phyloP scores from a whole-genome alignment of 352 stramenopile genomes.

The Aphanomyces astaci region DNA sequence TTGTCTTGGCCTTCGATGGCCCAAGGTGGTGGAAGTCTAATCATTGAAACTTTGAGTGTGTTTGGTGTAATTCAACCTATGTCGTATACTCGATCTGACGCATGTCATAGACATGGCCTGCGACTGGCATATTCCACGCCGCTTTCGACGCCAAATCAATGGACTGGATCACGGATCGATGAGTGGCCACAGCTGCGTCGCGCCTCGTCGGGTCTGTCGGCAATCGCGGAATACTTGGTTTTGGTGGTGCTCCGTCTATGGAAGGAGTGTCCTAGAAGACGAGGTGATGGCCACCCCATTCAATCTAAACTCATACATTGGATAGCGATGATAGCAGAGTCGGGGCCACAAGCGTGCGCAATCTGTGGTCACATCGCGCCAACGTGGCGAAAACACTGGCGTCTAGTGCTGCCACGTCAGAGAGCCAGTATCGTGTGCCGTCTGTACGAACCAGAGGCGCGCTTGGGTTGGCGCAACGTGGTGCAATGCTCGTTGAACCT shows the following conservation, averaged over 20 bases:
- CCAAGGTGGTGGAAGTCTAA: neutral
- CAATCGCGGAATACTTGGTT: neutral
- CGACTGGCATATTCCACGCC: neutral
- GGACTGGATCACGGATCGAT: neutral
- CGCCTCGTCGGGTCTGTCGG: neutral
- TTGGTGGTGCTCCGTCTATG: too few species aligned
- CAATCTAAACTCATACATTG: neutral
- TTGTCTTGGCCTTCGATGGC: neutral
- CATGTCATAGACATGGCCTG: neutral
- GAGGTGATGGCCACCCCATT: too few species aligned
- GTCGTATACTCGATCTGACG: neutral
- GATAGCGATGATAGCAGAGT: neutral
- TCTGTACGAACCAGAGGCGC: neutral
- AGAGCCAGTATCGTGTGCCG: neutral
- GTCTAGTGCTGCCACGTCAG: neutral
- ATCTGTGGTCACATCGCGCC: neutral
- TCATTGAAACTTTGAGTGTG: too few species aligned
- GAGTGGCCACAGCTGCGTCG: neutral
- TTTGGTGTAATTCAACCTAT: too few species aligned
- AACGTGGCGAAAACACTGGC: neutral
- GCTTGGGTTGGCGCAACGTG: neutral
- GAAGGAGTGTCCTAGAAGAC: too few species aligned
- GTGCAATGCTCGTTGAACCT: neutral
- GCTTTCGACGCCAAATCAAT: neutral
- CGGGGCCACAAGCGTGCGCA: neutral